Evolutionary conservation across 768 basidiomycete species (phyloP).

Genomic region (Guyanaporus albipodus): DNA sequence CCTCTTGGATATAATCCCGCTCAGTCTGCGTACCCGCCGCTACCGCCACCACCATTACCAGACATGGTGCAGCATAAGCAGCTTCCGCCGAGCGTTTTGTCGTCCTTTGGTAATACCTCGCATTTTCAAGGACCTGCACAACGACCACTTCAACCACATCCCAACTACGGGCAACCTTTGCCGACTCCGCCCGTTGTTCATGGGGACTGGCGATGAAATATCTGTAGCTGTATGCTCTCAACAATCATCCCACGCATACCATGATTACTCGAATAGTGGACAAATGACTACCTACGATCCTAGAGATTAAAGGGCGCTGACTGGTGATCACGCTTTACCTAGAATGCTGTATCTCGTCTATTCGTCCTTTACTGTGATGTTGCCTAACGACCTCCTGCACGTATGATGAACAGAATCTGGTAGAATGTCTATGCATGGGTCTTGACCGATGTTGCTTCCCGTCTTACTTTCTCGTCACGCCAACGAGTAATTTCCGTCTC

Average conservation of each 20-base stretch:
- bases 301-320: conserved; percentile 1
- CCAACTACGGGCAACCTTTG: conserved; percentile 30
- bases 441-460: conserved; percentile 5
- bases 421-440: conserved; percentile 6
- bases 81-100: conserved; percentile 22
- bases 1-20: conserved; percentile 41
- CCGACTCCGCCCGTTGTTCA: conserved; percentile 23
- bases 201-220: conserved; percentile 27
- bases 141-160: conserved; percentile 34
- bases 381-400: too few species aligned
- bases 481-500: conserved; percentile 83
- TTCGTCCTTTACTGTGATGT: neutral
- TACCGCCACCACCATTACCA: conserved; percentile 33
- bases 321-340: conserved; percentile 3
- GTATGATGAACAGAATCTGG: conserved; percentile 4
- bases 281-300: neutral
- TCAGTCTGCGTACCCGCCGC: conserved; percentile 37
- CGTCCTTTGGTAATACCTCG: conserved; percentile 23
- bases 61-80: conserved; percentile 28
- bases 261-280: conserved; percentile 12
- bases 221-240: conserved; percentile 9
- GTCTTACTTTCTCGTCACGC: conserved; percentile 46
- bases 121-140: conserved; percentile 41
- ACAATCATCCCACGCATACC: conserved; percentile 13
- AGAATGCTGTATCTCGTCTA: conserved; percentile 20